phyloP scores from a whole-genome alignment of 345 rosid species.

The Hirschfeldia incana region DNA sequence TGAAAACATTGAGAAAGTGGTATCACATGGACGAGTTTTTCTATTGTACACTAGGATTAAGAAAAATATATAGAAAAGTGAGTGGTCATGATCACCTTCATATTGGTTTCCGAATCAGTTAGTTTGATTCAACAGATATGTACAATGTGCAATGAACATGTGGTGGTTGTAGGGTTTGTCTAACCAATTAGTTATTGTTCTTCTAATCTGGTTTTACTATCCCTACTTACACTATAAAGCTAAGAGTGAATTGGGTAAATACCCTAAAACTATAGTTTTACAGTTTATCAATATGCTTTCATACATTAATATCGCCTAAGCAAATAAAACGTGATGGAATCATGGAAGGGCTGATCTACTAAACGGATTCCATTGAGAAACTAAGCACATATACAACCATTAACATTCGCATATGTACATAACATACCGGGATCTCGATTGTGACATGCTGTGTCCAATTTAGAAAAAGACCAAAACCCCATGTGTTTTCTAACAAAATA shows the following conservation, averaged over 20 bases:
- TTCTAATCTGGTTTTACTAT: neutral
- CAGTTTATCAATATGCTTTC: neutral
- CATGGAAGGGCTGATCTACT: neutral
- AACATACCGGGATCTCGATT: neutral
- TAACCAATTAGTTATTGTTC: conserved; percentile 19
- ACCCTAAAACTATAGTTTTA: too few relatives aligned
- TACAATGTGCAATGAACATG: conserved; percentile 35
- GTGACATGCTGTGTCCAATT: conserved; percentile 19
- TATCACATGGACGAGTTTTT: conserved; percentile 2
- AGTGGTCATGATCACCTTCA: conserved; percentile 35
- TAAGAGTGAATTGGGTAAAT: too few relatives aligned
- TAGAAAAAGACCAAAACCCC: neutral
- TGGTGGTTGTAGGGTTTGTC: conserved; percentile 39
- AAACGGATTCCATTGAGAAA: neutral
- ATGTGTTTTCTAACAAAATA: neutral
- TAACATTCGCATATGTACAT: neutral
- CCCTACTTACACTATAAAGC: neutral
- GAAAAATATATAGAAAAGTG: conserved; percentile 17
- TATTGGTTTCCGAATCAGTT: conserved; percentile 31
- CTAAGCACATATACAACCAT: neutral
- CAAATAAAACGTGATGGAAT: neutral
- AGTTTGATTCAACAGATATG: conserved; percentile 36
- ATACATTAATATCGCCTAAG: neutral
- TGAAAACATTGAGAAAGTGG: conserved; percentile 11
- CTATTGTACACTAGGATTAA: conserved; percentile 17